These are phyloP conservation scores for Solanum microdontum DNA, from an alignment of 257 asterid species.

Conservation along the genomic window DNA sequence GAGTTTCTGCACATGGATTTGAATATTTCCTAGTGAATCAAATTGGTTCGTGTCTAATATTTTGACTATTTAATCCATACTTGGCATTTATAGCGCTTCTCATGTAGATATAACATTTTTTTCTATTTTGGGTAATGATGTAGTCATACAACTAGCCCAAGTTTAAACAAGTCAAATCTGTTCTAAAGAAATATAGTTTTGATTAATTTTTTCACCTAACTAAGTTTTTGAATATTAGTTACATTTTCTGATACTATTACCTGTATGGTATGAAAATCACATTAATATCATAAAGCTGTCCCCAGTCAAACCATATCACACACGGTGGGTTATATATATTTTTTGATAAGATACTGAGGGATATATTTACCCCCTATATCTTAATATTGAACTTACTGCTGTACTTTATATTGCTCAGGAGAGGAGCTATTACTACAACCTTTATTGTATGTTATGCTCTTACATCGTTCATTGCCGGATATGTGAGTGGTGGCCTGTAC, in stretches of 20 bases:
- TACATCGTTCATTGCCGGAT: slow-evolving; percentile 79
- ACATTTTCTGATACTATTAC: neutral
- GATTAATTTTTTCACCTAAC: neutral
- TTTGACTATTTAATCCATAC: neutral
- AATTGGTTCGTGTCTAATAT: neutral
- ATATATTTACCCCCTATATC: neutral
- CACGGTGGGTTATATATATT: neutral
- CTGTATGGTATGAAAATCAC: neutral
- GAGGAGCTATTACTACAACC: slow-evolving; percentile 75
- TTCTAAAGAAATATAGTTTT: neutral
- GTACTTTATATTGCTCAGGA: slow-evolving; percentile 34
- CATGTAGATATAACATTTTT: neutral
- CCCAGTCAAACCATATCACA: neutral
- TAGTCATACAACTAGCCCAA: neutral
- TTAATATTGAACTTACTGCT: neutral
- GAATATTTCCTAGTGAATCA: neutral
- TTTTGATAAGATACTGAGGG: neutral
- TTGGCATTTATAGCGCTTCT: neutral
- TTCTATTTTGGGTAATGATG: neutral
- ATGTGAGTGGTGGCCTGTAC: slow-evolving; percentile 78
- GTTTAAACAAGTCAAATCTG: neutral
- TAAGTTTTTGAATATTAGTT: neutral
- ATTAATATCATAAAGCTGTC: neutral
- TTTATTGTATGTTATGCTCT: slow-evolving; percentile 69
- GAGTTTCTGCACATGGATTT: neutral